Evolutionary conservation across 2,329 filamentous ascomycete species (phyloP), one percentile per base, ranked within the genome.

Genomic region (Lachnellula hyalina): DNA sequence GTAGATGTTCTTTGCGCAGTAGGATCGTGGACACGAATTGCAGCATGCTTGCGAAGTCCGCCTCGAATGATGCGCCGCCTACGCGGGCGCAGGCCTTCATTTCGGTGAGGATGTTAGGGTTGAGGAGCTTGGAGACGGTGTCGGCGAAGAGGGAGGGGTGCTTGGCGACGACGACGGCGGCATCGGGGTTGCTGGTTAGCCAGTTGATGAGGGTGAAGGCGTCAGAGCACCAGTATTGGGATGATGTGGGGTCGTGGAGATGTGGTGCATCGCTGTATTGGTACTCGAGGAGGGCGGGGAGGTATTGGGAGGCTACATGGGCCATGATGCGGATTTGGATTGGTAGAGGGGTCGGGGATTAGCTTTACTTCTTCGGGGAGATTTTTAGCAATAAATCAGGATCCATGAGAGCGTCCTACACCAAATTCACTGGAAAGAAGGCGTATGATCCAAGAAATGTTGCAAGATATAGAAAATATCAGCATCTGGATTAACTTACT

Each of bases 21-120:
- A 66, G 54, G 5, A 64, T 54, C 1, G 64, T 66, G 0, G 64
- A 66, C 14, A 66, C 12, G 50, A 66, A 64, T 45, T 66, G 64
- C 9, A 66, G 49, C 34, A 65, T 4, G 38, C 48, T 58, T n/a
- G 62, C 64, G 45, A 66, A 65, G 23, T 66, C 62, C 6, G 51
- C 58, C 7, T 64, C 62, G 51, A 64, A 66, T 4, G 47, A 57
- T 14, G 51, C 23, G 12, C 36, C 47, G 1, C 15, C 36, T 11
- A 49, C 47, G 28, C 62, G 17, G 2, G 23, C 8, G 25, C 50
- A 53, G 4, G 47, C 53, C 17, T 58, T 58, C 62, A 66, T 66
- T 11, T 52, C 44, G 4, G 51, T 42, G n/a, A 47, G 53, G 28
- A 63, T 48, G n/a, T 62, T 55, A 3, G 55, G 55, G 2, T 23